These are phyloP conservation scores for Skeletonema marinoi DNA, from an alignment of 108 stramenopile genomes.

Conservation along the genomic window DNA sequence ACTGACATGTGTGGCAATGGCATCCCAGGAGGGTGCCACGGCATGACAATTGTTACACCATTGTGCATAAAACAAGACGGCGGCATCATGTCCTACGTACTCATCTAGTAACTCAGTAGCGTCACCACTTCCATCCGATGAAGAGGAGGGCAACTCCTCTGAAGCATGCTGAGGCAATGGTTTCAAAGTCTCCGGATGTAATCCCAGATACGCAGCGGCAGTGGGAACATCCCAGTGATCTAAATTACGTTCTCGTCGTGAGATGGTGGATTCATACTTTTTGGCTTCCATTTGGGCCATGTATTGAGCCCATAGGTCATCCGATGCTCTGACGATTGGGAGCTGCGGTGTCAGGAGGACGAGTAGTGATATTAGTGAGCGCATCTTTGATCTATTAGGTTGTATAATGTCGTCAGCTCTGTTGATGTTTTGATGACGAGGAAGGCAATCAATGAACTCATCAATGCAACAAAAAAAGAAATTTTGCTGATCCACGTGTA, in stretches of 20 bases:
- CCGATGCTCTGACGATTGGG: constrained; percentile 9
- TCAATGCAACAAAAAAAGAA: no score
- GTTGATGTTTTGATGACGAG: no score
- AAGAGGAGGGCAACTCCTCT: neutral
- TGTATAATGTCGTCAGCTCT: neutral
- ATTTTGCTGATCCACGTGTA: neutral
- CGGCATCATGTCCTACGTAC: constrained; percentile 70
- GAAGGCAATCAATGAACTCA: neutral
- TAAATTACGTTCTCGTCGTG: constrained; percentile 66
- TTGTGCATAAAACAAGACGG: constrained; percentile 84
- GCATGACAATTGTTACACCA: constrained; percentile 75
- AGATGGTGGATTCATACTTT: constrained; percentile 46
- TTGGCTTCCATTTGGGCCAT: constrained; percentile 26
- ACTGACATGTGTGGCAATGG: constrained; percentile 60
- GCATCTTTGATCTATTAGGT: neutral
- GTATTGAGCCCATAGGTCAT: constrained; percentile 40
- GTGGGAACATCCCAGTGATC: constrained; percentile 86
- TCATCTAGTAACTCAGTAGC: constrained; percentile 12
- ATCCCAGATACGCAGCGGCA: constrained; percentile 70
- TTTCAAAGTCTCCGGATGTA: constrained; percentile 51
- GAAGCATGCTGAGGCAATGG: constrained; percentile 24
- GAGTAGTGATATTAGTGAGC: neutral
- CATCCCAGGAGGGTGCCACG: constrained; percentile 73
- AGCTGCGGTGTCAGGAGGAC: neutral
- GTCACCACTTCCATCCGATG: constrained; percentile 2